Conservation (phyloP, 169 alveolate genomes). For the Miamiensis avidus region DNA sequence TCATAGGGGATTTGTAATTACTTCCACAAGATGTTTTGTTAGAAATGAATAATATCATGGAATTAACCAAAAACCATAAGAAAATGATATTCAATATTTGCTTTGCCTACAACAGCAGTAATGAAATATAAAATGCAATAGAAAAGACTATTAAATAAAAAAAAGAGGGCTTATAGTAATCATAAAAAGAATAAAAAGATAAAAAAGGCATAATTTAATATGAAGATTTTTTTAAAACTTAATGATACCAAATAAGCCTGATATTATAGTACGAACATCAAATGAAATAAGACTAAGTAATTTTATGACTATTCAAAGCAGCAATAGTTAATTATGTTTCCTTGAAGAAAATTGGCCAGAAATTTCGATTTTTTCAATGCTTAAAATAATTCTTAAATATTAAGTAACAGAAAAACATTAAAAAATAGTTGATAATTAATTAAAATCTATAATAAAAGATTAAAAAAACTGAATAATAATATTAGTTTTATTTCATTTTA, state of each 20-base stretch:
- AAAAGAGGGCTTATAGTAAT: neutral
- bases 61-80: constrained; percentile 34
- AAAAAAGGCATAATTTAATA: neutral
- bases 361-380: constrained; percentile 7
- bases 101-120: constrained; percentile 41
- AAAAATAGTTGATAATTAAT: too few species aligned
- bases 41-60: constrained; percentile 32
- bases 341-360: constrained; percentile 29
- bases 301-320: constrained; percentile 7
- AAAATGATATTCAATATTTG: constrained; percentile 30
- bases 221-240: neutral
- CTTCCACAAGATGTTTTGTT: constrained; percentile 40
- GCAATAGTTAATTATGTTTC: constrained; percentile 8
- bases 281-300: constrained; percentile 28
- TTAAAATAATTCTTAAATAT: constrained; percentile 14
- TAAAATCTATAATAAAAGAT: too few species aligned
- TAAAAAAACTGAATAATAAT: too few species aligned
- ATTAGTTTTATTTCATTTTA: too few species aligned
- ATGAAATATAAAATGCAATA: constrained; percentile 31
- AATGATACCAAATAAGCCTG: constrained; percentile 7
- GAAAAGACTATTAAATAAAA: too few species aligned
- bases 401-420: constrained; percentile 1
- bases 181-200: neutral
- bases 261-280: constrained; percentile 17
- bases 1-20: constrained; percentile 41